phyloP scores from a whole-genome alignment of 2,329 filamentous ascomycete genomes.

The Talaromyces sp. region DNA sequence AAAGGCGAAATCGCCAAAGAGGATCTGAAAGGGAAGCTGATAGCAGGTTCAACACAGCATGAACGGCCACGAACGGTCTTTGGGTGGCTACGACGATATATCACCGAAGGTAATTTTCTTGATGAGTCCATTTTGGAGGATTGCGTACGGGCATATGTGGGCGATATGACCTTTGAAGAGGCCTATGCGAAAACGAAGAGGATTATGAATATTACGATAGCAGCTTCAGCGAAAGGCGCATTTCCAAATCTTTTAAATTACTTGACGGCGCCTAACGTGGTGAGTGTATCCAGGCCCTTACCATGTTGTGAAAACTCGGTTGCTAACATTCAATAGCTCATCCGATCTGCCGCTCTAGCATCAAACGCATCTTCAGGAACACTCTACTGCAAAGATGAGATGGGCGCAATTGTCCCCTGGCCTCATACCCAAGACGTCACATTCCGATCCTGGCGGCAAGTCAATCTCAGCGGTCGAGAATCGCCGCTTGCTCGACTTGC shows the following conservation, averaged over 20 bases:
- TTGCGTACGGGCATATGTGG: slow-evolving; percentile 78
- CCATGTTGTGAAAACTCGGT: not conserved
- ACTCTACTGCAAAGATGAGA: slow-evolving; percentile 73
- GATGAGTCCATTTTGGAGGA: slow-evolving; percentile 78
- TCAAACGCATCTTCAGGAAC: slow-evolving; percentile 52
- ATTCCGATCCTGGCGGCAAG: slow-evolving; percentile 66
- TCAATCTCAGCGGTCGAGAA: slow-evolving; percentile 63
- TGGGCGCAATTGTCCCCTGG: slow-evolving; percentile 71
- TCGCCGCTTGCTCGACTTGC: slow-evolving; percentile 67
- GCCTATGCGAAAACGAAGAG: slow-evolving; percentile 81
- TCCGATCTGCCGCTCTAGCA: slow-evolving; percentile 44
- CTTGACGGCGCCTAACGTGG: slow-evolving; percentile 86
- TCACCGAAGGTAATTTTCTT: slow-evolving; percentile 74
- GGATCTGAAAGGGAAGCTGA: not conserved
- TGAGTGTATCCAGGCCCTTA: slow-evolving; percentile 47
- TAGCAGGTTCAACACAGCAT: slow-evolving; percentile 18
- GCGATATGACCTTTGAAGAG: slow-evolving; percentile 88
- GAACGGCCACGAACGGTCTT: slow-evolving; percentile 56
- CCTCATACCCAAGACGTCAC: slow-evolving; percentile 57
- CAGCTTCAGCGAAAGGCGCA: slow-evolving; percentile 67
- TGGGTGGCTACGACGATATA: slow-evolving; percentile 65
- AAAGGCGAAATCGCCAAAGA: slow-evolving; percentile 36
- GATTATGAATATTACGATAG: slow-evolving; percentile 87
- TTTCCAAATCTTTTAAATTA: slow-evolving; percentile 87
- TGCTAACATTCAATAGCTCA: slow-evolving; percentile 53